These are phyloP conservation scores for Boletus barrowsii DNA, from an alignment of 768 basidiomycete genomes.

Conservation along the genomic window DNA sequence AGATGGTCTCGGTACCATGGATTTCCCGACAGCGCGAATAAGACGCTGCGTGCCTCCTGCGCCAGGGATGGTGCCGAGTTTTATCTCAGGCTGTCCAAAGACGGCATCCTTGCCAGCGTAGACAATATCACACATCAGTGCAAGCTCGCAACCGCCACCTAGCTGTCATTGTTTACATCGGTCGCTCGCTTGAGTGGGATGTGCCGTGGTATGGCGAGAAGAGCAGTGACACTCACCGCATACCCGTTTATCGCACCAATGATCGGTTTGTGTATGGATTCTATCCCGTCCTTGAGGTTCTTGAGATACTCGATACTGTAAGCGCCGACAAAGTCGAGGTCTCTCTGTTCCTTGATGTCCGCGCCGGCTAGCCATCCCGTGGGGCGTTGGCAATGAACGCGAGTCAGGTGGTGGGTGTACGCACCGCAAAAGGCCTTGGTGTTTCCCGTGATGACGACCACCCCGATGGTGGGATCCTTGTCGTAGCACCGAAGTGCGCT, in stretches of 20 bases:
- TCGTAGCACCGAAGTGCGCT: slow-evolving; percentile 67
- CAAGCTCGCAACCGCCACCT: slow-evolving; percentile 95
- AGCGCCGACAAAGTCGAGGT: slow-evolving; percentile 56
- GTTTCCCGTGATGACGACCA: slow-evolving; percentile 89
- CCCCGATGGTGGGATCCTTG: slow-evolving; percentile 65
- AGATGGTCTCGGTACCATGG: slow-evolving; percentile 30
- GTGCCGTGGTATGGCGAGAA: no score
- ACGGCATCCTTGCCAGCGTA: slow-evolving; percentile 82
- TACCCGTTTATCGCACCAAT: slow-evolving; percentile 93
- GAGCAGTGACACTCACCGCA: slow-evolving; percentile 46
- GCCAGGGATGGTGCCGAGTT: slow-evolving; percentile 90
- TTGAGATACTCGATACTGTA: slow-evolving; percentile 45
- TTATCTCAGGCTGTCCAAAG: slow-evolving; percentile 96
- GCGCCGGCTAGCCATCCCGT: slow-evolving; percentile 60
- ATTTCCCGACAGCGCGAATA: slow-evolving; percentile 81
- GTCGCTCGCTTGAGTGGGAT: neutral
- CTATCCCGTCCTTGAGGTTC: slow-evolving; percentile 43
- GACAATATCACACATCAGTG: slow-evolving; percentile 93
- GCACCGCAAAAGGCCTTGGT: slow-evolving; percentile 66
- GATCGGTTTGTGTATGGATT: slow-evolving; percentile 74
- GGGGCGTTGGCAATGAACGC: neutral
- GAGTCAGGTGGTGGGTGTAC: neutral
- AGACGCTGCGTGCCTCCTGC: slow-evolving; percentile 93
- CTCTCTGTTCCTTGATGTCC: slow-evolving; percentile 98
- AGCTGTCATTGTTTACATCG: slow-evolving; percentile 51